A percentile compares a stretch with the other conserved stretches of the same genome.
Evolutionary conservation across 306 rosid genomes (phyloP).

Genomic region (Benincasa hispida): DNA sequence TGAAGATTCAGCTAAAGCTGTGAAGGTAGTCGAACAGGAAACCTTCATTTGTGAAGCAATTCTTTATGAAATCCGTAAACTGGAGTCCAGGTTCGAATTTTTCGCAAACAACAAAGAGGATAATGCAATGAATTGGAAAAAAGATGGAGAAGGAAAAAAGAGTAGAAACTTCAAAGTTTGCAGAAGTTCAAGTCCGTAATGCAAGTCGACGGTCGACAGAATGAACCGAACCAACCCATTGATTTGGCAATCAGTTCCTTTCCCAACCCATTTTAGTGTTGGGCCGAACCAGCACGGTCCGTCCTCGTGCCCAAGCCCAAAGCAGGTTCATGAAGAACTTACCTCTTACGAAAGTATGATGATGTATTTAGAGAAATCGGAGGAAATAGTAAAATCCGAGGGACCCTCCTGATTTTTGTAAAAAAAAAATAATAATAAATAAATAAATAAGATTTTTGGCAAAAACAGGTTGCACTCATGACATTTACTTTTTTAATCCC

Average conservation of each 20-base stretch:
- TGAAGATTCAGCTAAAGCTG: conserved; percentile 20
- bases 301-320: background rate
- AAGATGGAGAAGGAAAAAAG: background rate
- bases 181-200: background rate
- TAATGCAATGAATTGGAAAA: background rate
- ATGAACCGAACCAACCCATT: background rate
- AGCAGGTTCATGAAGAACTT: background rate
- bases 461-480: too few relatives aligned
- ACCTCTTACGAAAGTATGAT: too few relatives aligned
- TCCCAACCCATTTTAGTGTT: background rate
- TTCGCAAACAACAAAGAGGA: background rate
- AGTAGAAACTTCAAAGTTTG: background rate
- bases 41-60: background rate
- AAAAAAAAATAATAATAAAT: too few relatives aligned
- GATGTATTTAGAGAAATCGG: too few relatives aligned
- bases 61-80: background rate
- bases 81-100: background rate
- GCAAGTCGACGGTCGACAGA: background rate
- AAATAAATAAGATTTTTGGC: too few relatives aligned
- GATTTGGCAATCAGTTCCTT: background rate
- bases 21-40: background rate
- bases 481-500: too few relatives aligned
- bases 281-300: background rate
- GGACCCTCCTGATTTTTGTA: too few relatives aligned
- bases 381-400: too few relatives aligned